These are phyloP conservation scores for Saksenaea oblongispora DNA, from an alignment of 371 early-diverging fungal genomes.

Conservation along the genomic window DNA sequence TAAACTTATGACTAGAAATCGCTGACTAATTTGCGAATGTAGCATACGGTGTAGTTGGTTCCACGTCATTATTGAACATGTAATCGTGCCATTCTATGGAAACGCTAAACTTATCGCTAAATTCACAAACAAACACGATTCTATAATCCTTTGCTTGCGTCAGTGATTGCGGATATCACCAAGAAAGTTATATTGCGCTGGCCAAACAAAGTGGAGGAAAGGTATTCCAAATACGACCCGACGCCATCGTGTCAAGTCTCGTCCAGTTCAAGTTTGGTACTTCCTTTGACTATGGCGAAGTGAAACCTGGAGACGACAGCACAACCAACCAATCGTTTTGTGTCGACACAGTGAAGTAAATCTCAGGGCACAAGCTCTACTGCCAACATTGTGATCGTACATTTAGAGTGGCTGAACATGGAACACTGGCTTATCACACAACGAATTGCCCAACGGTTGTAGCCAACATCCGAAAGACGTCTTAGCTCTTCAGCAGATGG, in stretches of 20 bases:
- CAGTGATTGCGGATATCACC: conserved; percentile 7
- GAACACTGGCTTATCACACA: too few species aligned
- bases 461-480: too few species aligned
- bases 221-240: conserved; percentile 24
- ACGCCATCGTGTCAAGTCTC: conserved; percentile 29
- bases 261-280: conserved; percentile 29
- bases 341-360: conserved; percentile 19
- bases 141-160: neutral
- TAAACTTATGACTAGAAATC: neutral
- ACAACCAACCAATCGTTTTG: conserved; percentile 34
- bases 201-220: too few species aligned
- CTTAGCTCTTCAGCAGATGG: too few species aligned
- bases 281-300: conserved; percentile 31
- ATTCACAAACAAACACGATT: conserved; percentile 10
- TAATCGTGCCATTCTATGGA: conserved; percentile 3
- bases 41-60: neutral
- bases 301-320: conserved; percentile 27
- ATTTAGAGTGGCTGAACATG: too few species aligned
- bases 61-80: neutral
- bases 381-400: too few species aligned
- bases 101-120: neutral
- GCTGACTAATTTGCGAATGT: neutral
- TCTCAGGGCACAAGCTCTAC: too few species aligned
- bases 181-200: too few species aligned
- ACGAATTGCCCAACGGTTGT: too few species aligned